Percentiles rank a stretch among this genome's conserved stretches.
Conservation (phyloP, 1,139 yeast species). For the Maudiozyma humilis region DNA sequence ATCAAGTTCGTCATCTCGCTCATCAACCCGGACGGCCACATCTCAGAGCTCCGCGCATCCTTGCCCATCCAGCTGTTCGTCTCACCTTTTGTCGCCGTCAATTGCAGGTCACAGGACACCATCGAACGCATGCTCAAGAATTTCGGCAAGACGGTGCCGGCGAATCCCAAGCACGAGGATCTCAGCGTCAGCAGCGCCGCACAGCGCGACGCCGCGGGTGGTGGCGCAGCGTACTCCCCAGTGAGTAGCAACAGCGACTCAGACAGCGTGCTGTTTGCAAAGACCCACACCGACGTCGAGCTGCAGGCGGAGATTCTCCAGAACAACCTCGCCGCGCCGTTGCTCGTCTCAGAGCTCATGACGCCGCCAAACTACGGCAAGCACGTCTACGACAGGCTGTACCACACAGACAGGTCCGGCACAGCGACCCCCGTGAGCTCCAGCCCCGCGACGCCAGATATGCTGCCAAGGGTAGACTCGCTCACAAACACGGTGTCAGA, state of each 20-base stretch:
- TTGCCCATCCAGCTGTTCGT: constrained; percentile 54
- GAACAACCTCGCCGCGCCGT: constrained; percentile 15
- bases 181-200: constrained; percentile 7
- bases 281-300: constrained; percentile 28
- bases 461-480: constrained; percentile 1
- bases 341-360: constrained; percentile 29
- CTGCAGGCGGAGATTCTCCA: constrained; percentile 10
- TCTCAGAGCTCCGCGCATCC: constrained; percentile 62
- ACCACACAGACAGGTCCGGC: constrained; percentile 31
- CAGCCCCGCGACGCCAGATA: constrained; percentile 1
- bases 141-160: constrained; percentile 10
- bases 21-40: constrained; percentile 53
- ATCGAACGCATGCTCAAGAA: constrained; percentile 9
- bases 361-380: constrained; percentile 89
- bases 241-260: constrained; percentile 7
- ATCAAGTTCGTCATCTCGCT: constrained; percentile 49
- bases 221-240: constrained; percentile 7
- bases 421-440: background rate
- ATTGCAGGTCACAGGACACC: constrained; percentile 40
- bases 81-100: constrained; percentile 72
- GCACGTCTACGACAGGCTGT: constrained; percentile 75
- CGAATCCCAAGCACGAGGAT: constrained; percentile 16
- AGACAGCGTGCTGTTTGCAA: constrained; percentile 31
- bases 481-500: constrained; percentile 1
- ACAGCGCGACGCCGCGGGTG: constrained; percentile 2